A percentile compares a stretch with the other conserved stretches of the same genome.
phyloP scores from a whole-genome alignment of 371 early-diverging fungal species.

The Basidiobolus meristosporus region DNA sequence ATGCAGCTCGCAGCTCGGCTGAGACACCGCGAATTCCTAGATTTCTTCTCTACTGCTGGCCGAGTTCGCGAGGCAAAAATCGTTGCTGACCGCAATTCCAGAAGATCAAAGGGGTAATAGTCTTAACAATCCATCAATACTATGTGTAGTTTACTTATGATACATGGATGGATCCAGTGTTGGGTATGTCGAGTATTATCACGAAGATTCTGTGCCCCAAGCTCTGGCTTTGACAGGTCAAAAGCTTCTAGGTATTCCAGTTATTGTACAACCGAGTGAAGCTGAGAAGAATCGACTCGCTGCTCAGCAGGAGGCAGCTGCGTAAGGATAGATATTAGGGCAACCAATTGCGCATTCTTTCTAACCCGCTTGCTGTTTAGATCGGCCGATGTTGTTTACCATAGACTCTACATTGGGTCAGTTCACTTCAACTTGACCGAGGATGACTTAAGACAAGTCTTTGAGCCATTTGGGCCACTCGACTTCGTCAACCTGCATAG shows the following conservation, averaged over 20 bases:
- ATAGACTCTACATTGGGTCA: constrained; percentile 65
- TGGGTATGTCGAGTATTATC: constrained; percentile 89
- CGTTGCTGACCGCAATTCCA: constrained; percentile 70
- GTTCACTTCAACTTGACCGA: constrained; percentile 64
- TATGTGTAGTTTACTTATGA: neutral
- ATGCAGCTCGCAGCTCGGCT: constrained; percentile 78
- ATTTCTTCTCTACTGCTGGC: constrained; percentile 75
- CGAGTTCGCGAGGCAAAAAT: constrained; percentile 75
- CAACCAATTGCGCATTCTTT: neutral
- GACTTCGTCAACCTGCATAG: constrained; percentile 65
- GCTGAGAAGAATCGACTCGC: constrained; percentile 81
- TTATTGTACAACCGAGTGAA: constrained; percentile 79
- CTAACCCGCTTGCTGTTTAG: constrained; percentile 1
- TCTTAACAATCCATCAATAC: neutral
- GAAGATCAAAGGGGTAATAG: constrained; percentile 81
- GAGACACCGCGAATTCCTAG: constrained; percentile 56
- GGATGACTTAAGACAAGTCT: constrained; percentile 62
- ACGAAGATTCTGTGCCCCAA: constrained; percentile 57
- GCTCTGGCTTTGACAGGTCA: constrained; percentile 75
- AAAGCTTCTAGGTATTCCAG: constrained; percentile 85
- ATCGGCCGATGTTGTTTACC: constrained; percentile 22
- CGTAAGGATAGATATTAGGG: too few species aligned
- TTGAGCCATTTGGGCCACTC: constrained; percentile 75
- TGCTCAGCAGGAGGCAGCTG: constrained; percentile 23
- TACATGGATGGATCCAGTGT: constrained; percentile 13